Evolutionary conservation across 2,329 filamentous ascomycete genomes (phyloP), one percentile per base, ranked within the genome.

Genomic region (Lachnellula cervina): DNA sequence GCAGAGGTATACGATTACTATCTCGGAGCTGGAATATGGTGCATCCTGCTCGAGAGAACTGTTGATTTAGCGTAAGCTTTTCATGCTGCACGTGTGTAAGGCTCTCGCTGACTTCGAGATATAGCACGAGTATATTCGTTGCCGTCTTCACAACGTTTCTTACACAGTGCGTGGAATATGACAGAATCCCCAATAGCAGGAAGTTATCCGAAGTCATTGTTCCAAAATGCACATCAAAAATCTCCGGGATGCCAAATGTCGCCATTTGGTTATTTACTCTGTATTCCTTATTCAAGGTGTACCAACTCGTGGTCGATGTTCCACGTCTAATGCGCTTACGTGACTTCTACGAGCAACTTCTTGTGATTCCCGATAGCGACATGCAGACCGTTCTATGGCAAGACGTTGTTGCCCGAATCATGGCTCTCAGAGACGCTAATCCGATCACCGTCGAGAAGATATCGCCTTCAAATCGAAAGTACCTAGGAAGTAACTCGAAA

Each of bases 401-500:
- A 65, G 80, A 87, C 60, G 77, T 89, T 19, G 86, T 90, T 32
- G 82, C 80, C 55, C 80, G 85, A 35, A 72, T 90, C 49, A 89
- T 89, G 81, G 79, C 80, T 16, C 69, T 89, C n/a, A 78, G 87
- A 62, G 85, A 89, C 67, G 74, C 82, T 4, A 89, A 90, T 66
- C 79, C 87, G 17, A 76, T 80, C 14, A 88, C 86, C n/a, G 83
- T 82, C 1, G 77, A 80, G 7, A 80, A 80, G 17, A 74, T 84
- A 16, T 80, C 80, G n/a, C 75, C 81, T 11, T 74, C 77, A 58
- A 80, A 81, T 61, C 79, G 81, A 57, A 81, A 78, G 60, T 83
- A 81, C 57, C 79, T 60, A 23, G 88, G 89, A 46, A 91, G 86
- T 56, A 90, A 95, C 68, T 95, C 90, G 21, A 96, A 97, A 70